These are phyloP conservation scores for Plenodomus biglobosus DNA, from an alignment of 2,329 filamentous ascomycete genomes.

Conservation along the genomic window DNA sequence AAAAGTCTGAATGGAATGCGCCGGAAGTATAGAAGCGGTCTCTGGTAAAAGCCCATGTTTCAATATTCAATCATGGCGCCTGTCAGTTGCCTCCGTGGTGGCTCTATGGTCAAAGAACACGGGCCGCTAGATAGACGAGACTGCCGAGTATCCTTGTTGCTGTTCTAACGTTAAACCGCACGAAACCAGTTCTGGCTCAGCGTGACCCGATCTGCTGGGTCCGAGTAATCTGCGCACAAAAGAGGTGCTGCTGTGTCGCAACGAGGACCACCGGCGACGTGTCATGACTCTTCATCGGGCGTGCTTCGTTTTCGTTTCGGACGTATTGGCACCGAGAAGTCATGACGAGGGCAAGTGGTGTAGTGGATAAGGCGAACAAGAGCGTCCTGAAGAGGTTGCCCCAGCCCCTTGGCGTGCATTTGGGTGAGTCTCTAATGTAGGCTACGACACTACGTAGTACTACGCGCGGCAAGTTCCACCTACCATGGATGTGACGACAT, in stretches of 20 bases:
- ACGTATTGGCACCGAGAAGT: too few relatives aligned
- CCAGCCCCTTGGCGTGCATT: too few relatives aligned
- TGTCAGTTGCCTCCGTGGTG: not conserved
- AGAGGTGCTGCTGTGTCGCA: not conserved
- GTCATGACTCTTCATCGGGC: not conserved
- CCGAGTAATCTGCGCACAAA: not conserved
- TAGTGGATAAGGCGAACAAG: too few relatives aligned
- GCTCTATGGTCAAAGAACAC: not conserved
- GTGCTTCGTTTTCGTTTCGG: not conserved
- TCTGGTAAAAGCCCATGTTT: not conserved
- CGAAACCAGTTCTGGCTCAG: not conserved
- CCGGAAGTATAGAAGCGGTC: constrained; percentile 3
- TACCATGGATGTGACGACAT: too few relatives aligned
- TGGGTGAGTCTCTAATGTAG: too few relatives aligned
- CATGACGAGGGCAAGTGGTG: too few relatives aligned
- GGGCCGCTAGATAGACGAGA: not conserved
- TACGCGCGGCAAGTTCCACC: too few relatives aligned
- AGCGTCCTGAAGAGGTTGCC: too few relatives aligned
- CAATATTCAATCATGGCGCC: not conserved
- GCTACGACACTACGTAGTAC: too few relatives aligned
- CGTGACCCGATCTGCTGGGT: not conserved
- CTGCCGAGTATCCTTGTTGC: not conserved
- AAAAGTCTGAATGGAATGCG: constrained; percentile 7
- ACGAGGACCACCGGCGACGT: not conserved
- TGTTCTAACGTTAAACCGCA: not conserved